Percentiles rank a stretch among this genome's conserved stretches.
Evolutionary conservation across 164 flowering plant species (phyloP).

Genomic region (Macadamia tetraphylla): DNA sequence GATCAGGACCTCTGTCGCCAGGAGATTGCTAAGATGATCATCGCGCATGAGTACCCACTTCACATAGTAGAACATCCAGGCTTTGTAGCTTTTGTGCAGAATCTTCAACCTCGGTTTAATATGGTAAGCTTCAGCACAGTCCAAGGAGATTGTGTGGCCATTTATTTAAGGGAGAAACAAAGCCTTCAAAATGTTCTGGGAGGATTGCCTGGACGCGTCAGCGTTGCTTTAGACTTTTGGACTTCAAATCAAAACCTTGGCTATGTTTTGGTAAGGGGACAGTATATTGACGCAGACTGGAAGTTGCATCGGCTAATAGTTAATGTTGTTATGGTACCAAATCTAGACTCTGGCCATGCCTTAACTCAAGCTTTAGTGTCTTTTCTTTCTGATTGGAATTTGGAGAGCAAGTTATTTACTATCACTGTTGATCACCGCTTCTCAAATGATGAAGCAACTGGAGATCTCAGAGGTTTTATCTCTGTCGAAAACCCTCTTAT

Average conservation of each 20-base stretch:
- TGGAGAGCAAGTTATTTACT: constrained; percentile 49
- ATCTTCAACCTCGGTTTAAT: constrained; percentile 61
- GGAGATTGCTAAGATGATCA: constrained; percentile 70
- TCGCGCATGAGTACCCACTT: constrained; percentile 69
- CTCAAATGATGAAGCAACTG: constrained; percentile 34
- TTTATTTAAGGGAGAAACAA: constrained; percentile 51
- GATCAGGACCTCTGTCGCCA: constrained; percentile 50
- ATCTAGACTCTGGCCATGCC: constrained; percentile 51
- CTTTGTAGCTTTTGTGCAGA: constrained; percentile 44
- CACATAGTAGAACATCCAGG: constrained; percentile 67
- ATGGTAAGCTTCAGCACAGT: constrained; percentile 42
- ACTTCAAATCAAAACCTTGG: constrained; percentile 46
- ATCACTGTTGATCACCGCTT: constrained; percentile 48
- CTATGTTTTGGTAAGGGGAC: constrained; percentile 63
- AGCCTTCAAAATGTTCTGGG: constrained; percentile 34
- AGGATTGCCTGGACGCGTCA: constrained; percentile 50
- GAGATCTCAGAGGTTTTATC: constrained; percentile 49
- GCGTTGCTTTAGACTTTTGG: constrained; percentile 59
- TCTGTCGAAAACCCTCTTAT: constrained; percentile 42
- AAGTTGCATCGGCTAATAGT: constrained; percentile 57
- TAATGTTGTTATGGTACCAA: constrained; percentile 48
- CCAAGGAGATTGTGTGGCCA: constrained; percentile 48
- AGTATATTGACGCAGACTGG: constrained; percentile 72
- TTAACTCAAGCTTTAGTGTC: constrained; percentile 48
- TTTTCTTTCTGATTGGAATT: constrained; percentile 65